Base-by-base conservation (phyloP, 176 grass and related monocot species). In the Aegilops longissima region DNA sequence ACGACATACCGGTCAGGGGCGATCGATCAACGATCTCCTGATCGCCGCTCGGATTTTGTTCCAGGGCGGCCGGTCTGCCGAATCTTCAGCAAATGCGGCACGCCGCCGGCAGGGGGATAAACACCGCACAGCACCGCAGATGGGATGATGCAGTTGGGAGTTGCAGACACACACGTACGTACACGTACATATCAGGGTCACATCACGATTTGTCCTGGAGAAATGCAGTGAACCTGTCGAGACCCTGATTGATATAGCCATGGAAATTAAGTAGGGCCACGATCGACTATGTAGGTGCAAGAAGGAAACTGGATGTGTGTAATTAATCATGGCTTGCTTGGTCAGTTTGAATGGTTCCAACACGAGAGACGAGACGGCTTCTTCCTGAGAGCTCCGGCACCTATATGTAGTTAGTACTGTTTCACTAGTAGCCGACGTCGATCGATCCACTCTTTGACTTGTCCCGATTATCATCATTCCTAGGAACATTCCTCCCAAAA, bases 41-140 rank as follows among this genome's bases (percentile, higher is more conserved):
- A 72, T 20, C 23, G 34, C 45, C 27, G 33, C 17, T 16, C 24
- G 33, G 82, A 81, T 67, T 89, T 84, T 85, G 24, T 36, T 35
- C 34, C 34, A 35, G 34, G 34, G 34, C 34, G 34, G 34, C 34
- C 34, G 34, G 34, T 35, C 34, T 35, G 34, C 34, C 34, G 34
- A 35, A 35, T 80, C 27, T 80, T 85, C 87, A 81, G 82, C 68
- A 27, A 81, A 85, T 25, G 61, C 82, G 82, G 45, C 68, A 58
- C 62, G 25, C 51, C 24, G 79, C 35, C 34, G 34, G 34, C 34
- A 35, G 34, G 34, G 34, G 4, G 34, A 35, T 35, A 35, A 35
- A 35, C 34, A 35, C 34, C 34, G 34, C 33, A 34, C 33, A 4
- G 33, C 34, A 35, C 34, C 34, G 34, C 3, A 35, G 34, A 35